Percentiles rank a stretch among this genome's conserved stretches.
These are phyloP conservation scores for Aureobasidium sp. DNA, from an alignment of 2,329 filamentous ascomycete genomes.

Conservation along the genomic window DNA sequence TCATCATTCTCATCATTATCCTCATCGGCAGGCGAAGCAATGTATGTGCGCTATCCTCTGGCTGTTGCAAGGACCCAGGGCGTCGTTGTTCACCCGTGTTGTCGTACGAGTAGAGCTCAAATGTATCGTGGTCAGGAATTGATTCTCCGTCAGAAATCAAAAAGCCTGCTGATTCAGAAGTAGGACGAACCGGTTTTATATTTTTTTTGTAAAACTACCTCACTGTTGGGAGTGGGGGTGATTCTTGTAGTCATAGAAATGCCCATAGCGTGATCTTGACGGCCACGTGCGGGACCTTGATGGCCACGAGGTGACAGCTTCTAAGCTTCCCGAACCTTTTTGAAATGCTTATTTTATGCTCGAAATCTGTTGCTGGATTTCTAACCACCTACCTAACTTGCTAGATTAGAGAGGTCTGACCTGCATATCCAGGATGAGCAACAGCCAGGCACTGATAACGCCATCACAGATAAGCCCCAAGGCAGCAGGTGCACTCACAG, in stretches of 20 bases:
- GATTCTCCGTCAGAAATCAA: background rate
- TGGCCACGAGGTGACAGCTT: background rate
- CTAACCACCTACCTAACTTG: background rate
- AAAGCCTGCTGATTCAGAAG: background rate
- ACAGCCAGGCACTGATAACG: background rate
- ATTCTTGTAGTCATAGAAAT: slow-evolving; percentile 11
- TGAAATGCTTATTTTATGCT: background rate
- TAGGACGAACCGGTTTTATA: background rate
- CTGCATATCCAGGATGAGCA: slow-evolving; percentile 1
- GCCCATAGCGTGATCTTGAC: slow-evolving; percentile 6
- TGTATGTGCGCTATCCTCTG: background rate
- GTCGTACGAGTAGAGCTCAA: no score
- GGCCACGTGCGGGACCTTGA: slow-evolving; percentile 7
- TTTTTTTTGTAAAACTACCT: background rate
- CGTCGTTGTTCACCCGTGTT: background rate
- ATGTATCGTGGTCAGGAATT: no score
- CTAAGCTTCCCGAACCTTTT: background rate
- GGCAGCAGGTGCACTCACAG: background rate
- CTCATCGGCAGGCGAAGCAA: background rate
- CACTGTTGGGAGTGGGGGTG: background rate
- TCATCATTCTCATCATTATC: background rate
- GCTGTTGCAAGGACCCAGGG: background rate
- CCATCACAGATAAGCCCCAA: slow-evolving; percentile 5
- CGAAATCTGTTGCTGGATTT: background rate
- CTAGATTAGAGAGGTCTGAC: background rate